Percentiles rank a stretch among this genome's conserved stretches.
Evolutionary conservation across 371 early-diverging fungal species (phyloP).

Genomic region (Mycotypha africana): DNA sequence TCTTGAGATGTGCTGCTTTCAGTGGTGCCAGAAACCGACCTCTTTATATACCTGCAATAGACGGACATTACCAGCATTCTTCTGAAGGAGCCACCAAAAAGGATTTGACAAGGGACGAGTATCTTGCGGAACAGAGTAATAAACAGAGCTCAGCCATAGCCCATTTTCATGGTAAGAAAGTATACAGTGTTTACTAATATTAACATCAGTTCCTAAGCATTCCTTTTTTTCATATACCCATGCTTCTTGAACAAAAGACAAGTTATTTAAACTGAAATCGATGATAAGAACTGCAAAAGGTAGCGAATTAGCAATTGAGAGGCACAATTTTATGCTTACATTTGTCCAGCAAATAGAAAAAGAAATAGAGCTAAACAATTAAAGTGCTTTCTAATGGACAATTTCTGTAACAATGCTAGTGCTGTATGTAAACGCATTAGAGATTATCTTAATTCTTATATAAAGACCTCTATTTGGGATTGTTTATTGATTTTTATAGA

Average conservation of each 20-base stretch:
- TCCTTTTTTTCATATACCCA: too few species aligned
- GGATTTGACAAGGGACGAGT: too few species aligned
- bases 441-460: too few species aligned
- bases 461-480: too few species aligned
- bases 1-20: slow-evolving; percentile 70
- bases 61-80: slow-evolving; percentile 43
- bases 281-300: slow-evolving; percentile 60
- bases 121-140: slow-evolving; percentile 33
- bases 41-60: slow-evolving; percentile 51
- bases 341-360: slow-evolving; percentile 48
- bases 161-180: slow-evolving; percentile 62
- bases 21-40: slow-evolving; percentile 63
- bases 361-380: too few species aligned
- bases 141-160: slow-evolving; percentile 54
- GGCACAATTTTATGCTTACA: slow-evolving; percentile 44
- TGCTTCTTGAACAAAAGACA: too few species aligned
- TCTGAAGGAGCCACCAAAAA: too few species aligned
- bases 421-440: too few species aligned
- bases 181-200: background rate
- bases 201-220: background rate
- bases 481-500: too few species aligned
- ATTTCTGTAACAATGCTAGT: too few species aligned
- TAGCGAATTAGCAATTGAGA: slow-evolving; percentile 45
- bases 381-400: too few species aligned
- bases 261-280: slow-evolving; percentile 51